Conservation (phyloP, 306 rosid genomes). For the Castanea sativa region DNA sequence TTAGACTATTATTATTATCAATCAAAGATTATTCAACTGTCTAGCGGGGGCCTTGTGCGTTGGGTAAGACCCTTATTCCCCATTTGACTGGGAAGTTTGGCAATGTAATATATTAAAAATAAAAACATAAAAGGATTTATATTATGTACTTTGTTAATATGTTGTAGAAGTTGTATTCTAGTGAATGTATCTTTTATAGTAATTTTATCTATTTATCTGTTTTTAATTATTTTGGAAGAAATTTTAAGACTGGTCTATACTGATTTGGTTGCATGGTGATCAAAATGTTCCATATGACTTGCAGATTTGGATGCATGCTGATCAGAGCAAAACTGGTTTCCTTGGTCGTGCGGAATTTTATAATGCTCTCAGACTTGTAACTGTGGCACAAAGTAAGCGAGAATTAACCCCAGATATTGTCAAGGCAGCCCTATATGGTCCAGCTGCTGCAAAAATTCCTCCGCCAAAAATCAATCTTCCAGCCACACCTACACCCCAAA, state of each 20-base stretch:
- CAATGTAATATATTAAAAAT: no score
- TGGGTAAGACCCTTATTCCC: no score
- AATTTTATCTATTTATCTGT: not conserved
- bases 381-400: slow-evolving; percentile 96
- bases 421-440: slow-evolving; percentile 79
- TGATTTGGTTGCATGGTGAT: slow-evolving; percentile 4
- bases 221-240: not conserved
- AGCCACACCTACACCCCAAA: slow-evolving; percentile 42
- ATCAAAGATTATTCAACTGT: no score
- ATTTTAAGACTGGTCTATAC: slow-evolving; percentile 11
- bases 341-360: slow-evolving; percentile 83
- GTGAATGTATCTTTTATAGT: not conserved
- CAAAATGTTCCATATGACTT: slow-evolving; percentile 15
- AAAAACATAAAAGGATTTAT: not conserved
- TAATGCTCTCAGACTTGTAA: slow-evolving; percentile 88
- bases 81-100: no score
- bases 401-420: slow-evolving; percentile 86
- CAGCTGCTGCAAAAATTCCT: slow-evolving; percentile 94
- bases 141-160: not conserved
- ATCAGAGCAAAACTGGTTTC: slow-evolving; percentile 84
- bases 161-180: not conserved
- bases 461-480: slow-evolving; percentile 76
- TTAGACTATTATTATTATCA: no score
- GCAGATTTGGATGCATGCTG: slow-evolving; percentile 93
- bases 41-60: no score